These are phyloP conservation scores for Mycena leptocephala DNA, from an alignment of 768 basidiomycete genomes.

Conservation along the genomic window DNA sequence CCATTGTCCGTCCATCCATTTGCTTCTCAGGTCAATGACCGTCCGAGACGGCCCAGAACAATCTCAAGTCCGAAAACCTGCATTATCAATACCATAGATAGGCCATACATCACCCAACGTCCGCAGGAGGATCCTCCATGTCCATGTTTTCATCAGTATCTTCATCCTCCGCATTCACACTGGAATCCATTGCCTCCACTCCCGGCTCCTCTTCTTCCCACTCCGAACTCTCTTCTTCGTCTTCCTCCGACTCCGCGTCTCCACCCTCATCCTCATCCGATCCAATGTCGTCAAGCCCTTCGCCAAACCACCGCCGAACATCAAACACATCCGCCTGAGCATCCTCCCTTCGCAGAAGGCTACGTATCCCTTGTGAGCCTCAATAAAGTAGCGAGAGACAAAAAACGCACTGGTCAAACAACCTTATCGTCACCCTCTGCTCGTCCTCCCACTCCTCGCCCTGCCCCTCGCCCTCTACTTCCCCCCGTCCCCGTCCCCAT, in stretches of 20 bases:
- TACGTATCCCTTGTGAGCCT: neutral
- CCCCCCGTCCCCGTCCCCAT: neutral
- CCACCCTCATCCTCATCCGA: neutral
- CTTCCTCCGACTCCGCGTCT: neutral
- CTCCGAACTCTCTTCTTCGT: neutral
- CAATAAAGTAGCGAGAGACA: no score
- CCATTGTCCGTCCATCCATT: no score
- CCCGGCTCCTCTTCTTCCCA: neutral
- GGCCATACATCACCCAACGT: neutral
- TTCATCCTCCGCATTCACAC: no score
- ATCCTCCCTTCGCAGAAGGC: constrained; percentile 12
- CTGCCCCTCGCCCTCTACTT: neutral
- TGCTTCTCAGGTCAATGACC: no score
- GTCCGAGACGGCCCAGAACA: no score
- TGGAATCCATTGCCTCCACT: neutral
- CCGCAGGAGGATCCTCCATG: neutral
- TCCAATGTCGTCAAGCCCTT: no score
- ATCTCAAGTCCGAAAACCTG: no score
- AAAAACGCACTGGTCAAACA: constrained; percentile 27
- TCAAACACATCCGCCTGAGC: constrained; percentile 17
- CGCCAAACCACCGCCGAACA: neutral
- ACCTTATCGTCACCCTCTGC: constrained; percentile 9
- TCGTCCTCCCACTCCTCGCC: neutral
- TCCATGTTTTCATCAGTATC: neutral
- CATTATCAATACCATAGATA: no score